Conservation (phyloP, 2,329 filamentous ascomycete species). For the Ophiostoma angusticollis region DNA sequence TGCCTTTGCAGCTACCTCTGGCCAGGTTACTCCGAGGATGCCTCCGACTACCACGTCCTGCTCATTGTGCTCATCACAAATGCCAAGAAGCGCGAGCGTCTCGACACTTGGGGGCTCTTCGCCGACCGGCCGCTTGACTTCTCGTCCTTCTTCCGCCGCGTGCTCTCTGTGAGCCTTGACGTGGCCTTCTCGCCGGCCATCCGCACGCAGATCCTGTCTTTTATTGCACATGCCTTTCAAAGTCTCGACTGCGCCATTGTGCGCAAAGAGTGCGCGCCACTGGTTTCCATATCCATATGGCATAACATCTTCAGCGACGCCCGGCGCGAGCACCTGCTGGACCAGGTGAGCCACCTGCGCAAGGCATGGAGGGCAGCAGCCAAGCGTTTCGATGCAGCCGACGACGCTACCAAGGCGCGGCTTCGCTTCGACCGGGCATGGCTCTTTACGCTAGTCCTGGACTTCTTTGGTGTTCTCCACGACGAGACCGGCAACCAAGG, state of each 20-base stretch:
- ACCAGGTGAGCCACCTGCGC: slow-evolving; percentile 58
- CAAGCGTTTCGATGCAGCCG: slow-evolving; percentile 78
- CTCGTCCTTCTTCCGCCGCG: slow-evolving; percentile 75
- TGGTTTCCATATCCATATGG: slow-evolving; percentile 93
- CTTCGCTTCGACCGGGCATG: slow-evolving; percentile 86
- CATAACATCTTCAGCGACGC: slow-evolving; percentile 75
- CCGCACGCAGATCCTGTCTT: slow-evolving; percentile 72
- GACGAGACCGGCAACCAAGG: slow-evolving; percentile 20
- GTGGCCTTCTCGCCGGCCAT: slow-evolving; percentile 51
- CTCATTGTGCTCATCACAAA: slow-evolving; percentile 77
- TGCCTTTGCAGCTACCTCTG: slow-evolving; percentile 62
- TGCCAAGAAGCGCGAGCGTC: slow-evolving; percentile 73
- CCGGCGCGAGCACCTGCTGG: slow-evolving; percentile 58
- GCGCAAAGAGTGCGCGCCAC: slow-evolving; percentile 87
- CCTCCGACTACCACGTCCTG: slow-evolving; percentile 84
- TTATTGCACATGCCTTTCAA: slow-evolving; percentile 85
- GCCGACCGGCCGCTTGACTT: slow-evolving; percentile 67
- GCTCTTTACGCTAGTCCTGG: slow-evolving; percentile 75
- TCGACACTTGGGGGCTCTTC: slow-evolving; percentile 82
- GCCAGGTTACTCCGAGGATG: slow-evolving; percentile 80
- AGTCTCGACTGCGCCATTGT: slow-evolving; percentile 81
- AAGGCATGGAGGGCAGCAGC: slow-evolving; percentile 83
- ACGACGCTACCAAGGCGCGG: slow-evolving; percentile 63
- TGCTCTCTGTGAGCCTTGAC: slow-evolving; percentile 77
- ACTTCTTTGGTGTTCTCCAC: slow-evolving; percentile 69